Evolutionary conservation across 345 rosid species (phyloP), one percentile per base, ranked within the genome.

Genomic region (Ceriops tagal): DNA sequence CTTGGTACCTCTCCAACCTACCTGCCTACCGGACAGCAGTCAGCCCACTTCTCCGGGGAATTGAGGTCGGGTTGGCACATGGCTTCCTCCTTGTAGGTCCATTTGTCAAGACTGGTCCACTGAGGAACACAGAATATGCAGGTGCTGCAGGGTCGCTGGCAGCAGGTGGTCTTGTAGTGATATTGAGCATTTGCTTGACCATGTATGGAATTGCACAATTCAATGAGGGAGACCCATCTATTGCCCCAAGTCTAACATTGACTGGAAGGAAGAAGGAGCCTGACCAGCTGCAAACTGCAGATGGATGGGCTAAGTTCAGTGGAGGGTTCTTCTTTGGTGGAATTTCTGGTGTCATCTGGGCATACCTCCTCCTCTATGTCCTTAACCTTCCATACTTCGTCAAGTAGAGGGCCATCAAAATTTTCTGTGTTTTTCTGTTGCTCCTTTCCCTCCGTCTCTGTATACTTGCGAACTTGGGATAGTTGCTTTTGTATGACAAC

Each of bases 321-420:
- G 97, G 96, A 21, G 96, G 99, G 43, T 95, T 95, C 92, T 92
- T 92, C 80, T 89, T 92, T 56, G 99, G 97, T 34, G 99, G 99
- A 15, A 84, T 92, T 71, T 91, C 97, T 28, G 99, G 97, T 52
- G 97, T 95, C 69, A 75, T 75, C 64, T 95, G 99, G 99, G 99
- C 99, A 51, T 95, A 85, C 66, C 90, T 89, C 75, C 93, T 95
- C 34, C 92, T 93, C 73, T 91, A 91, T 27, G 88, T 85, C 70
- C 80, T 93, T 65, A 68, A 91, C 82, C 97, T 95, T 73, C 99
- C 99, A 68, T 92, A 92, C 89, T 89, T 20, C 65, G 71, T 95
- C 32, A 93, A 93, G 75, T 93, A 82, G 79, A 74, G 70, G 65
- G 6, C 30, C 11, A 16, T 24, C 5, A 10, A 20, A 22, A 43